phyloP scores from a whole-genome alignment of 2,329 filamentous ascomycete genomes.

The Elsinoe arachidis region DNA sequence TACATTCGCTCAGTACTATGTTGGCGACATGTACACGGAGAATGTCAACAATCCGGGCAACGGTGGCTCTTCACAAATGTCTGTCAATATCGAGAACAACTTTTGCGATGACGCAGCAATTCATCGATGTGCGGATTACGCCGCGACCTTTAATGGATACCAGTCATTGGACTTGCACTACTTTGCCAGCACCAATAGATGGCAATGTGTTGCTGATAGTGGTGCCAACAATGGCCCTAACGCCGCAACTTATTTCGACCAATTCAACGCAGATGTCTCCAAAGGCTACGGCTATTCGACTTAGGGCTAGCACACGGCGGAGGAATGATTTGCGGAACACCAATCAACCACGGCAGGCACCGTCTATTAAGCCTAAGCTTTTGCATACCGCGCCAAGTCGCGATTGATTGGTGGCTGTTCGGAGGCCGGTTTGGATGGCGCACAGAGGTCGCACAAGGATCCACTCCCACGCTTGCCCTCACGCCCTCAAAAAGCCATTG shows the following conservation, averaged over 20 bases:
- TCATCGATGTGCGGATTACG: slow-evolving; percentile 4
- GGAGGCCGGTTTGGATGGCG: not conserved
- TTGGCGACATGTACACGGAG: not conserved
- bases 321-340: not conserved
- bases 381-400: slow-evolving; percentile 1
- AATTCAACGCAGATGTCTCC: not conserved
- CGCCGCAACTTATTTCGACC: slow-evolving; percentile 1
- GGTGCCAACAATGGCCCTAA: not conserved
- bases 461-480: slow-evolving; percentile 2
- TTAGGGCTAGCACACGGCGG: not conserved
- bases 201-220: not conserved
- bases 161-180: slow-evolving; percentile 6
- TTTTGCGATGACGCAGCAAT: slow-evolving; percentile 1
- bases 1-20: not conserved
- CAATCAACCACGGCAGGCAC: slow-evolving; percentile 2
- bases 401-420: slow-evolving; percentile 8
- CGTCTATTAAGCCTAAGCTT: slow-evolving; percentile 1
- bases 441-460: not conserved
- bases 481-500: not conserved
- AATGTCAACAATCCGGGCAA: not conserved
- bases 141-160: not conserved
- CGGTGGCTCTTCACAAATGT: not conserved
- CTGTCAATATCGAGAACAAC: not conserved
- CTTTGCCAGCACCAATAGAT: not conserved
- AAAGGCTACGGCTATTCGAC: not conserved